Base-by-base conservation (phyloP, 306 rosid genomes). In the Gleditsia sinensis region DNA sequence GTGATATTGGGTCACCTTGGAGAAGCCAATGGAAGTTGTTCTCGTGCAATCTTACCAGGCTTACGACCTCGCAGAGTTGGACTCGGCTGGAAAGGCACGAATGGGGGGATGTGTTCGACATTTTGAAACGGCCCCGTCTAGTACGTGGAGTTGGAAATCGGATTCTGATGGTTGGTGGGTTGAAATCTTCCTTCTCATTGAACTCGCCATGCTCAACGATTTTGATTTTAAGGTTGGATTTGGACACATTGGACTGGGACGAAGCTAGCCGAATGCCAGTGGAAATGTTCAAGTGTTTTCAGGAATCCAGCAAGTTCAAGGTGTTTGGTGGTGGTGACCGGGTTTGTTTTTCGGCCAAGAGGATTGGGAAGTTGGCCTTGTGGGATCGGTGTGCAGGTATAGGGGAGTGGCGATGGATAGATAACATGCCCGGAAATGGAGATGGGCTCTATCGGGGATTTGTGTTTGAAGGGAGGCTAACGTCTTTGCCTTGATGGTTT, bases 1-100 rank as follows among this genome's bases (percentile, higher is more conserved):
- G 97, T 55, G 96, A 94, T 21, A 88, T 94, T n/a, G 98, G 97
- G 16, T 91, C 98, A 19, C 96, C 94, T 0, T 91, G 96, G 98
- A 70, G 97, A 43, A 88, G 75, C 76, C 97, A 91, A 61, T 94
- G 97, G 98, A 94, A 91, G 87, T 76, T 94, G 12, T 94, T 85
- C 70, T 27, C 83, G 0, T 89, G 95, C 77, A 56, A 84, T 5
- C n/a, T 88, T 3, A 23, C 78, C 20, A 59, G 56, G 40, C 37
- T 76, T 2, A 40, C 80, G 56, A 45, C 36, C 25, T 43, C 67
- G 33, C 85, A 82, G 78, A 81, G 71, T 7, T 94, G 98, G 98
- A 78, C 74, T 19, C 81, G 91, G 40, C 83, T 94, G 0, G 96
- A 89, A 37, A 82, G 82, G 59, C 87, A 67, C 19, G 90, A 89